Percentiles rank a stretch among this genome's conserved stretches.
Evolutionary conservation across 169 alveolate species (phyloP).

Genomic region (Eimeria maxima): DNA sequence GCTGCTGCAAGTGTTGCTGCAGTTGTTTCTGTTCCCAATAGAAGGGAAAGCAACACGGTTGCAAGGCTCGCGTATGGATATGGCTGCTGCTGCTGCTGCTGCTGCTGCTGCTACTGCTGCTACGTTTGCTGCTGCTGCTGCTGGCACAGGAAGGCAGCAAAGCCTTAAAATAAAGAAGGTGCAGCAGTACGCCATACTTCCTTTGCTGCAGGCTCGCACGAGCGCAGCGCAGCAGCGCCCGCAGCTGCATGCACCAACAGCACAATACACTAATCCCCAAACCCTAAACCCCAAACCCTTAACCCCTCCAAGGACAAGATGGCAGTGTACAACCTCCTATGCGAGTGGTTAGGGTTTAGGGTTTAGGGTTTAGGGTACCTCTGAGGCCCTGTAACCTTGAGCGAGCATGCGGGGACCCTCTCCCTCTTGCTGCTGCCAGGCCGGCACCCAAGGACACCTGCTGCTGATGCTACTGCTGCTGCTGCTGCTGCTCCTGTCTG

Average conservation of each 20-base stretch:
- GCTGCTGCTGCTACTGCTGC: not conserved
- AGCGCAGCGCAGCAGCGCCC: slow-evolving; percentile 59
- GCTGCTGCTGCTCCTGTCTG: slow-evolving; percentile 19
- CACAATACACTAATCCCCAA: not conserved
- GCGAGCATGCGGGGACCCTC: slow-evolving; percentile 19
- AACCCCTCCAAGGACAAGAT: not conserved
- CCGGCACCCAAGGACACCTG: slow-evolving; percentile 4
- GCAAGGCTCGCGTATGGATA: not conserved
- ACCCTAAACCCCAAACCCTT: not conserved
- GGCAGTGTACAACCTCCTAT: not conserved
- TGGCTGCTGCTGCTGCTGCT: slow-evolving; percentile 26
- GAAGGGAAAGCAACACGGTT: slow-evolving; percentile 37
- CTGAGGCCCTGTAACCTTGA: slow-evolving; percentile 39
- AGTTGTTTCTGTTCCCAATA: not conserved
- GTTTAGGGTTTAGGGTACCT: slow-evolving; percentile 48
- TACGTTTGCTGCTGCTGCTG: slow-evolving; percentile 2
- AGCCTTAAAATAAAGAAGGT: slow-evolving; percentile 11
- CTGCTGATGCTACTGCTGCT: not conserved
- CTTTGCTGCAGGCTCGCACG: slow-evolving; percentile 8
- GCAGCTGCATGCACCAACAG: slow-evolving; percentile 34
- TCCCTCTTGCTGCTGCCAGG: not conserved
- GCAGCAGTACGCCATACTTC: not conserved
- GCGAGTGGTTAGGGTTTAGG: not conserved
- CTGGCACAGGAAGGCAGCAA: slow-evolving; percentile 48
- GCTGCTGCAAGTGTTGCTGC: slow-evolving; percentile 14